Conservation (phyloP, 2,329 filamentous ascomycete genomes). For the Fusarium multiceps region DNA sequence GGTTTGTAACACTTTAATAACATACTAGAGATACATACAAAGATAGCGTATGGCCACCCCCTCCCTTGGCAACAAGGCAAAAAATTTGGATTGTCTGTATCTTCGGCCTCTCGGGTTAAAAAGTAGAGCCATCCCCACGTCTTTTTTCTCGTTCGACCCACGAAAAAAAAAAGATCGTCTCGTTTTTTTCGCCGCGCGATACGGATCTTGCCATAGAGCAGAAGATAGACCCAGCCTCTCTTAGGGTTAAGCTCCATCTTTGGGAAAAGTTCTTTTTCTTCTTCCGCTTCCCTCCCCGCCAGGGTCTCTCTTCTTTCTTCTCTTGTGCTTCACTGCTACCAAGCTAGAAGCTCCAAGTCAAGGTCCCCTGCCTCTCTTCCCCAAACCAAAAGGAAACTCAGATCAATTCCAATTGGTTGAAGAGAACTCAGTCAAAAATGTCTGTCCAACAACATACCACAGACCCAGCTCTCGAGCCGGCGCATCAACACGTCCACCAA, state of each 20-base stretch:
- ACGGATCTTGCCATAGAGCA: neutral
- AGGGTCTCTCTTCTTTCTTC: constrained; percentile 8
- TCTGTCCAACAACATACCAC: constrained; percentile 37
- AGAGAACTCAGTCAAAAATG: constrained; percentile 16
- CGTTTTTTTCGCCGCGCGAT: neutral
- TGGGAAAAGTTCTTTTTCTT: constrained; percentile 17
- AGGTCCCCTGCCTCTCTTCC: neutral
- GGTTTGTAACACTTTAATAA: neutral
- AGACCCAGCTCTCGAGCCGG: constrained; percentile 48
- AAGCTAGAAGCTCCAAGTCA: constrained; percentile 32
- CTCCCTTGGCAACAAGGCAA: neutral
- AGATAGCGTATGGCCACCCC: constrained; percentile 1
- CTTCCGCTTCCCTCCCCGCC: neutral
- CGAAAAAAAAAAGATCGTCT: constrained; percentile 26
- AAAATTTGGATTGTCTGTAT: neutral
- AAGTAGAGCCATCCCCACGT: constrained; percentile 32
- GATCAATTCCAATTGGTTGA: neutral
- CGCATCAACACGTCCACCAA: constrained; percentile 57
- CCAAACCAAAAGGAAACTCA: too few relatives aligned
- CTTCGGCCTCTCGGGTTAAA: constrained; percentile 21
- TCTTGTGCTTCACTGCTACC: constrained; percentile 27
- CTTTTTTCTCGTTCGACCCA: constrained; percentile 11
- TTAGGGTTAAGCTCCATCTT: constrained; percentile 13
- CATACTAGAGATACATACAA: neutral
- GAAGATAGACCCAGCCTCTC: neutral